Evolutionary conservation across 2,329 filamentous ascomycete genomes (phyloP), one percentile per base, ranked within the genome.

Genomic region (Colletotrichum musicola): DNA sequence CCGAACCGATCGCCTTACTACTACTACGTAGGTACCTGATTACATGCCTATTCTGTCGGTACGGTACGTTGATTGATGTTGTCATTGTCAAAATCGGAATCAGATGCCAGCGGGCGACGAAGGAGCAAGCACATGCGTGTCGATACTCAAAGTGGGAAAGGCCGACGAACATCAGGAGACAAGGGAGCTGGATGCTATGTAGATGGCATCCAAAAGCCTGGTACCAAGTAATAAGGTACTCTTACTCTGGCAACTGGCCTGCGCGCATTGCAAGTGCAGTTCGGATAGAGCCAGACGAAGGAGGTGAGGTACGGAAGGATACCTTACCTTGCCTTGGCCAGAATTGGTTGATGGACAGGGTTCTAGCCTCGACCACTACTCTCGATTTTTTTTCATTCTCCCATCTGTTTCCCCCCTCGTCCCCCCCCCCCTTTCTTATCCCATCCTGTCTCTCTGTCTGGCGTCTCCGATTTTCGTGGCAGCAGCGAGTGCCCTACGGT

Each of bases 101-200:
- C 50, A 66, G 64, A 63, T 63, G 53, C 35, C 27, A 53, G 38
- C 59, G 49, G 38, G 38, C 49, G 49, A 30, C 20, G 18, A 18
- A 44, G 46, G 46, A 58, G 59, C 59, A 68, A 60, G 46, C 57
- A 46, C 55, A 60, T 59, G 55, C 53, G 64, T 38, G 40, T 35
- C 40, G 61, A 30, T 64, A 18, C 60, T 64, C 54, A 54, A 42
- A 53, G 54, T 40, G 64, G 60, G 40, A 58, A 68, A 30, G 64
- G 30, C 30, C 30, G 30, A 35, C n/a, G 47, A 59, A 68, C 58
- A 53, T 68, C 60, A 59, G 61, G 60, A 47, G 38, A 54, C n/a
- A 58, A 68, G 60, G 64, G 40, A 68, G 40, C 30, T 35, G 10
- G 30, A 35, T 35, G 30, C 30, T 35, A 35, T 35, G 30, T 35